Evolutionary conservation across 768 basidiomycete genomes (phyloP).

Genomic region (Lactarius pseudohatsudake): DNA sequence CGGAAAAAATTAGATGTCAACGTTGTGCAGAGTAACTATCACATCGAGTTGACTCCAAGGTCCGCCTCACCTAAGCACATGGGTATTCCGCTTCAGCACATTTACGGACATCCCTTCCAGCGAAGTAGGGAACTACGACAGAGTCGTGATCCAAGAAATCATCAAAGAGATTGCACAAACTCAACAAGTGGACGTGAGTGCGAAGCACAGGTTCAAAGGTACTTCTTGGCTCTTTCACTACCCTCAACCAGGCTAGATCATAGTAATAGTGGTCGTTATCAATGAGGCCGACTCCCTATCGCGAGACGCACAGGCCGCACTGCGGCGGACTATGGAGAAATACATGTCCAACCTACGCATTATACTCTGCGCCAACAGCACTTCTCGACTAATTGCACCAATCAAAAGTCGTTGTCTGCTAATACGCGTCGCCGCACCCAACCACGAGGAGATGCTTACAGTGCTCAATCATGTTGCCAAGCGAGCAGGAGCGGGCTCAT

Average conservation of each 20-base stretch:
- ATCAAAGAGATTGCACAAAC: slow-evolving; percentile 99
- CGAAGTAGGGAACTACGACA: slow-evolving; percentile 94
- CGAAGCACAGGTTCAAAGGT: slow-evolving; percentile 98
- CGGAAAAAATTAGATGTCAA: slow-evolving; percentile 95
- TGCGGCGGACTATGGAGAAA: slow-evolving; percentile 98
- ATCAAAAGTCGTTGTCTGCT: slow-evolving; percentile 95
- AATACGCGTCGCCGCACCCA: slow-evolving; percentile 90
- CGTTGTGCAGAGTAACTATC: slow-evolving; percentile 95
- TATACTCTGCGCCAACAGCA: slow-evolving; percentile 94
- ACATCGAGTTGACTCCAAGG: slow-evolving; percentile 98
- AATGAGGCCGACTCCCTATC: slow-evolving; percentile 96
- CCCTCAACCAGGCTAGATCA: background rate
- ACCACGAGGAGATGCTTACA: slow-evolving; percentile 61
- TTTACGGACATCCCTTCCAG: slow-evolving; percentile 42
- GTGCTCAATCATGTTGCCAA: slow-evolving; percentile 81
- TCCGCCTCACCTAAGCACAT: slow-evolving; percentile 36
- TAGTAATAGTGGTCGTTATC: slow-evolving; percentile 82
- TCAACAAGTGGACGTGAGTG: slow-evolving; percentile 94
- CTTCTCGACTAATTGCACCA: slow-evolving; percentile 92
- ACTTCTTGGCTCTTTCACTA: slow-evolving; percentile 15
- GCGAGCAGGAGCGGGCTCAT: slow-evolving; percentile 65
- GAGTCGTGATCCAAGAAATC: slow-evolving; percentile 94
- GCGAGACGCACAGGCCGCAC: slow-evolving; percentile 94
- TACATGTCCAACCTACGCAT: slow-evolving; percentile 98
- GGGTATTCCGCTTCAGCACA: background rate